Evolutionary conservation across 495 filamentous ascomycete genomes (phyloP), one percentile per base, ranked within the genome.

Genomic region (Rhypophila decipiens): DNA sequence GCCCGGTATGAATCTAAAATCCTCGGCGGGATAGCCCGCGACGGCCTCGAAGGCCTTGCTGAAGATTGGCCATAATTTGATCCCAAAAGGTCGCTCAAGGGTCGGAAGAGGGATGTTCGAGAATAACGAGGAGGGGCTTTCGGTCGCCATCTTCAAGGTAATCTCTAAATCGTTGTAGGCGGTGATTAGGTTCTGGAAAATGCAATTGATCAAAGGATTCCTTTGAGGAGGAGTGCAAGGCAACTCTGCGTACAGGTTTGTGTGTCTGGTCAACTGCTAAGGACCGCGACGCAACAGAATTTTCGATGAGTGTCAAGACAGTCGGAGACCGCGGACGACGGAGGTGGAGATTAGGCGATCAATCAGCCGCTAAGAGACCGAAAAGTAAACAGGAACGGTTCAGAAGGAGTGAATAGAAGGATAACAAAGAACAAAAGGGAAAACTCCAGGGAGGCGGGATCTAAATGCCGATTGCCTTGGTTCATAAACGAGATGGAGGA

Each of bases 51-150:
- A 96, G 58, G 76, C 82, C 70, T 87, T 81, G 71, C 83, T 84
- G 78, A 97, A 98, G 69, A 93, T 79, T 49, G 93, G 91, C 93
- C 93, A 98, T 68, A 97, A 68, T 36, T 86, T 72, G 50, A 96
- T 74, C 61, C 90, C 93, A 63, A 98, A 96, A 11, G 93, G 93
- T 56, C 86, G 80, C 64, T 96, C 90, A 55, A 96, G 73, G 29
- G 87, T 87, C 22, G 91, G 91, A 45, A 82, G 41, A 42, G 83
- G 84, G 42, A 91, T 54, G 49, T 80, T 61, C 55, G 86, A 77
- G 50, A 85, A 69, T 46, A 84, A 63, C 49, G 85, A 75, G 56
- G 78, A 69, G 39, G 66, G 49, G 44, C 65, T 49, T 24, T 68
- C 51, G 55, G 67, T 53, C 51, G 67, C 65, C 71, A 74, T 74